These are phyloP conservation scores for Fusarium papillatum DNA, from an alignment of 2,329 filamentous ascomycete genomes.

Conservation along the genomic window DNA sequence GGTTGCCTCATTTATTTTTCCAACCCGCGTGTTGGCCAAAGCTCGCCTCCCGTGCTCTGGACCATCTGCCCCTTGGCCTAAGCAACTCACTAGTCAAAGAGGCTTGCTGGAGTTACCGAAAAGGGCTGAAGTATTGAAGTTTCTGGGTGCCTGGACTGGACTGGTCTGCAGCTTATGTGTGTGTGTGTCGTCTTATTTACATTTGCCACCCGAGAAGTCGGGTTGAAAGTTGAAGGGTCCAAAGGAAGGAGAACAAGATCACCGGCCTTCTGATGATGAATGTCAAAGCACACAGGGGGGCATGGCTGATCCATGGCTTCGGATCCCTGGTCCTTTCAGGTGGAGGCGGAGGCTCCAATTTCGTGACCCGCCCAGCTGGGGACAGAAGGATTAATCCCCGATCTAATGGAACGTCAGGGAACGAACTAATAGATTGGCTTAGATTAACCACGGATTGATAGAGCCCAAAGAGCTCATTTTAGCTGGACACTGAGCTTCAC, in stretches of 20 bases:
- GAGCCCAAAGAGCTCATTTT: neutral
- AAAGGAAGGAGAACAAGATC: neutral
- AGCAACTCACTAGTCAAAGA: constrained; percentile 27
- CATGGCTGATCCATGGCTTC: constrained; percentile 19
- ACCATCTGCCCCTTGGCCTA: constrained; percentile 36
- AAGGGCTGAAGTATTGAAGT: constrained; percentile 32
- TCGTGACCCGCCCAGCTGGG: constrained; percentile 29
- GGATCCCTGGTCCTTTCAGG: neutral
- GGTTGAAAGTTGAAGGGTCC: neutral
- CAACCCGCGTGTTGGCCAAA: neutral
- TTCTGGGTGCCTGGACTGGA: constrained; percentile 26
- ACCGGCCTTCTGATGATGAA: neutral
- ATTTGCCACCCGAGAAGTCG: constrained; percentile 2
- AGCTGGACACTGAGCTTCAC: neutral
- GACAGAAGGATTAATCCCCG: constrained; percentile 30
- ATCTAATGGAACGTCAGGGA: constrained; percentile 36
- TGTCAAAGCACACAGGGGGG: constrained; percentile 7
- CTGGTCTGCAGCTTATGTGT: constrained; percentile 20
- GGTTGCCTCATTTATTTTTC: neutral
- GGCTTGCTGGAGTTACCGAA: constrained; percentile 31
- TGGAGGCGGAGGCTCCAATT: constrained; percentile 29
- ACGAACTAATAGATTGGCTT: constrained; percentile 15
- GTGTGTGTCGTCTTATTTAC: neutral
- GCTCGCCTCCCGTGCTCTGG: constrained; percentile 16
- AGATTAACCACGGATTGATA: constrained; percentile 2